Base-by-base conservation (phyloP, 192 early-diverging fungal species). In the Kappamyces sp. region DNA sequence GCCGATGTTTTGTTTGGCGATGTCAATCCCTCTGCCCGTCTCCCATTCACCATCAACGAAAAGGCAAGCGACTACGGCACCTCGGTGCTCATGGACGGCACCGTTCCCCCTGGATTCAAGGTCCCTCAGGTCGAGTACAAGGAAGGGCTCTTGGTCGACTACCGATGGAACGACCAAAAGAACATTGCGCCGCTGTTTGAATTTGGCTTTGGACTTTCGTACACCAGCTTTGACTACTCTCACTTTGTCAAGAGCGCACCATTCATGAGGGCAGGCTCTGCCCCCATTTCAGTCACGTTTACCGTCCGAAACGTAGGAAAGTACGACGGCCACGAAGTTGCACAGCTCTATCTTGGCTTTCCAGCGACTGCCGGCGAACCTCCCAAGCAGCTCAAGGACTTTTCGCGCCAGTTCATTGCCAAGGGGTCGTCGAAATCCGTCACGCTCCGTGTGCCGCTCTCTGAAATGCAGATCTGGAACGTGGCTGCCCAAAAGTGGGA, bases 1-100 rank as follows among this genome's bases (percentile, higher is more conserved):
- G 84, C 84, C 41, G 83, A 87, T 53, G 72, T 87, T 15, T 61
- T 87, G 2, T 87, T 84, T 60, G 83, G 85, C 29, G 61, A 77
- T 42, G 72, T 85, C 45, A 86, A 83, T 57, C 85, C 85, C 6
- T 78, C 76, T 40, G 83, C 82, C 22, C 62, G 79, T 22, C 69
- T 87, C 11, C 85, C 85, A 22, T 86, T 85, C 61, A 86, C 81
- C 32, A 79, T 86, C 63, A 64, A 37, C 32, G 64, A 69, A 33
- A 29, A 61, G n/a, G 36, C 29, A 9, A 33, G 36, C 2, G 75
- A 85, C 34, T 85, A 86, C 51, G 45, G 15, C 37, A 54, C 65
- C 35, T 33, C 60, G 15, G 54, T 75, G 12, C 11, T 35, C 22
- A 65, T 61, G 60, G 47, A 61, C 34, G 57, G n/a, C 12, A 47